phyloP scores from a whole-genome alignment of 1,284 basidiomycete species.

The Mycena sp. region DNA sequence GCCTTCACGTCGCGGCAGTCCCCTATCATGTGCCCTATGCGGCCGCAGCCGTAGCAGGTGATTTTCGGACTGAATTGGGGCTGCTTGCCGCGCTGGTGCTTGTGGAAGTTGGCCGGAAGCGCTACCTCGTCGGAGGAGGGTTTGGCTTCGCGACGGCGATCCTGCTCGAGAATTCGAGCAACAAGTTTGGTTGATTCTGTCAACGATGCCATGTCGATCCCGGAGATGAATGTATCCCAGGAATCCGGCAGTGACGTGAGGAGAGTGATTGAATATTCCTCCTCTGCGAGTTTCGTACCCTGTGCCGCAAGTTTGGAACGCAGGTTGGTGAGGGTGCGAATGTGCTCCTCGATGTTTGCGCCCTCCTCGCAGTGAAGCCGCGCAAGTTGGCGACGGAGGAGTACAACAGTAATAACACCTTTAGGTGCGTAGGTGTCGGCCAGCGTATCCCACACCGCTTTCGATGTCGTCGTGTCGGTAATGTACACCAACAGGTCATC shows the following conservation, averaged over 20 bases:
- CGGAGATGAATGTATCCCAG: conserved; percentile 15
- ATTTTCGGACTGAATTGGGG: conserved; percentile 13
- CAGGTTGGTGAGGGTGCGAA: conserved; percentile 5
- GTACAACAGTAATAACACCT: conserved; percentile 16
- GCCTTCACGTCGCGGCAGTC: conserved; percentile 19
- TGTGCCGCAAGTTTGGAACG: neutral
- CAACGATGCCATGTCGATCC: conserved; percentile 1
- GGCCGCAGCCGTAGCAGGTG: conserved; percentile 18
- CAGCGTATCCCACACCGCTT: conserved; percentile 4
- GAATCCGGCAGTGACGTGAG: conserved; percentile 19
- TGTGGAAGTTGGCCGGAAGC: neutral
- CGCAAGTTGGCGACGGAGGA: conserved; percentile 11
- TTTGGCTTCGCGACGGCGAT: conserved; percentile 17
- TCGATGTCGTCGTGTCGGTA: neutral
- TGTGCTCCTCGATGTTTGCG: conserved; percentile 7
- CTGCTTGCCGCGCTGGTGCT: conserved; percentile 5
- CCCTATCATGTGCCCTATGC: conserved; percentile 16
- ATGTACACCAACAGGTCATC: conserved; percentile 13
- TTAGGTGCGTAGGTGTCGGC: conserved; percentile 12
- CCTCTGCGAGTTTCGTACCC: conserved; percentile 6
- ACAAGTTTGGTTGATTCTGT: conserved; percentile 17
- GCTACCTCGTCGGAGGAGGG: conserved; percentile 17
- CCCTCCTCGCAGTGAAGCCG: conserved; percentile 4
- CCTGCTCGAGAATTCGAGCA: conserved; percentile 22
- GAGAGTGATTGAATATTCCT: conserved; percentile 12